Conservation (phyloP, 164 flowering plant genomes). For the Tetrastigma voinierianum region DNA sequence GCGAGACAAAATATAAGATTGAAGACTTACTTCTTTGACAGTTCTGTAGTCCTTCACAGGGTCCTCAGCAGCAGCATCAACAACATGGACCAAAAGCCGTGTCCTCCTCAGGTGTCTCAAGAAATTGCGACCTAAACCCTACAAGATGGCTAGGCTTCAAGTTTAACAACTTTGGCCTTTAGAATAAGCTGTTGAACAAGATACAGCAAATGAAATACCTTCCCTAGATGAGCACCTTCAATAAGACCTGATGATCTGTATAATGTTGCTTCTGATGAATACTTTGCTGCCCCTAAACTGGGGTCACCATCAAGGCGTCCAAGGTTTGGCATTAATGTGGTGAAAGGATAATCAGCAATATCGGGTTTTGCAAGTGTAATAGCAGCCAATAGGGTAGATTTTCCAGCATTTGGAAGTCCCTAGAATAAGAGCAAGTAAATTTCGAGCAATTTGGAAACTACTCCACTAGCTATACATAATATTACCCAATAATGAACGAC, state of each 20-base stretch:
- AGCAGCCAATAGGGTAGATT: conserved; percentile 89
- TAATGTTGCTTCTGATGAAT: conserved; percentile 83
- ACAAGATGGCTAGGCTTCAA: conserved; percentile 15
- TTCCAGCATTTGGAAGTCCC: conserved; percentile 99
- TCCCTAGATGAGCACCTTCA: conserved; percentile 98
- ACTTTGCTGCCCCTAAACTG: conserved; percentile 70
- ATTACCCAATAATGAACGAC: no score
- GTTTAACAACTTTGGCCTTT: background rate
- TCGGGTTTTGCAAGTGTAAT: conserved; percentile 90
- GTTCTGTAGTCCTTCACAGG: conserved; percentile 86
- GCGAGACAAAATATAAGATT: background rate
- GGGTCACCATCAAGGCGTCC: conserved; percentile 98
- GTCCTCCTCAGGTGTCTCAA: conserved; percentile 96
- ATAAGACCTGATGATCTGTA: conserved; percentile 99
- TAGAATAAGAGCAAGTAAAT: conserved; percentile 21
- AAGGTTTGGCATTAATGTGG: conserved; percentile 97
- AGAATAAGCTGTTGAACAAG: background rate
- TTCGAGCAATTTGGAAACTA: conserved; percentile 6
- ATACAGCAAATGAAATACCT: conserved; percentile 44
- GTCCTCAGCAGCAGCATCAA: conserved; percentile 85
- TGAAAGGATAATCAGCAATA: conserved; percentile 97
- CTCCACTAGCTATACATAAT: background rate
- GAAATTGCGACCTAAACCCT: conserved; percentile 98
- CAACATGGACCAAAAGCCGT: conserved; percentile 83
- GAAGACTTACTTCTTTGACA: conserved; percentile 69